Evolutionary conservation across 2,329 filamentous ascomycete species (phyloP).

Genomic region (Apiospora phragmitis): DNA sequence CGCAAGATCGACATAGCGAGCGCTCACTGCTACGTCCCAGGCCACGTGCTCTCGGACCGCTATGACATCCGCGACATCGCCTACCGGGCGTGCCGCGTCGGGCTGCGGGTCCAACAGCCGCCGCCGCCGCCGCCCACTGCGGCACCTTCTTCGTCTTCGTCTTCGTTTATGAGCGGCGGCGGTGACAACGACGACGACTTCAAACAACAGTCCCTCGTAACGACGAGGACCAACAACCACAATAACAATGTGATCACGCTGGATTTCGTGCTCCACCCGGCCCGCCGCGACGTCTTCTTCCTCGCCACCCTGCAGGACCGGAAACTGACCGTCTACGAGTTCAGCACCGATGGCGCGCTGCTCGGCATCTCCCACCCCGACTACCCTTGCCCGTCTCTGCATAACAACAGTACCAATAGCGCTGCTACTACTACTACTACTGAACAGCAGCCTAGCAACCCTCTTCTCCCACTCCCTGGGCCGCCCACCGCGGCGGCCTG

Average conservation of each 20-base stretch:
- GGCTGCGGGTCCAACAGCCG: not conserved
- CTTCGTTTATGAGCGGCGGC: slow-evolving; percentile 5
- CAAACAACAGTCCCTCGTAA: slow-evolving; percentile 21
- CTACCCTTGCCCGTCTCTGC: slow-evolving; percentile 20
- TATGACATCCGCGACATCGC: not conserved
- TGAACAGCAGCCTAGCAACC: not conserved
- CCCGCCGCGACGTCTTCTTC: slow-evolving; percentile 24
- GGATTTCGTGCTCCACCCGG: slow-evolving; percentile 32
- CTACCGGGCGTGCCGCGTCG: not conserved
- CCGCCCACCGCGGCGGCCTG: slow-evolving; percentile 18
- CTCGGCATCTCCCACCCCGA: slow-evolving; percentile 14
- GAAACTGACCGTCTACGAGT: slow-evolving; percentile 27
- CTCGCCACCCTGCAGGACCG: slow-evolving; percentile 24
- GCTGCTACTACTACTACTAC: slow-evolving; percentile 16
- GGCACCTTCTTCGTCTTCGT: not conserved
- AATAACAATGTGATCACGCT: slow-evolving; percentile 19
- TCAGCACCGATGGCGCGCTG: slow-evolving; percentile 18
- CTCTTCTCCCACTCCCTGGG: not conserved
- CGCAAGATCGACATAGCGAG: slow-evolving; percentile 19
- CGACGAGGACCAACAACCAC: slow-evolving; percentile 14
- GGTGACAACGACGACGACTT: slow-evolving; percentile 4
- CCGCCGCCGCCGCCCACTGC: not conserved
- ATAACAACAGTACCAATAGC: not conserved
- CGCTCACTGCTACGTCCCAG: slow-evolving; percentile 13
- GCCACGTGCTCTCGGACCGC: slow-evolving; percentile 4